phyloP scores from a whole-genome alignment of 2,329 filamentous ascomycete genomes.

The Colletotrichum echinochloae region DNA sequence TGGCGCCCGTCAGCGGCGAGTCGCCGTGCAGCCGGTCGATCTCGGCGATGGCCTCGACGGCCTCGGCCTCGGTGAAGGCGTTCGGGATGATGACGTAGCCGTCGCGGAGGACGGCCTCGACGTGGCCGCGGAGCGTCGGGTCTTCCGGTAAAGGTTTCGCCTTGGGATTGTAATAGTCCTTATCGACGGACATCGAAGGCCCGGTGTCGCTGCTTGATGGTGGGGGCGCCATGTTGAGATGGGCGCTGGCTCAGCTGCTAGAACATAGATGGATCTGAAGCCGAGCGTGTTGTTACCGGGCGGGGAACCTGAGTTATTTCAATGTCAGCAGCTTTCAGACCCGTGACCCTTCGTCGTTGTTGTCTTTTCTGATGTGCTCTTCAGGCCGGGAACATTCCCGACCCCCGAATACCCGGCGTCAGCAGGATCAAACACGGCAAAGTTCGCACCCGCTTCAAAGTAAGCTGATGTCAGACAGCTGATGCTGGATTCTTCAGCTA shows the following conservation, averaged over 20 bases:
- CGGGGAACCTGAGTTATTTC: not conserved
- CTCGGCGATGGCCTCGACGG: slow-evolving; percentile 9
- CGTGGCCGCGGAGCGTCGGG: slow-evolving; percentile 6
- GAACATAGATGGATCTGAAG: accelerated
- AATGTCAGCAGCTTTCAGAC: not conserved
- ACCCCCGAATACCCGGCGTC: too few species aligned
- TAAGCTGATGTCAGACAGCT: slow-evolving; percentile 14
- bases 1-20: slow-evolving; percentile 47
- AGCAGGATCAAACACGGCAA: too few species aligned
- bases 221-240: not conserved
- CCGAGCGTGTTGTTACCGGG: not conserved
- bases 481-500: not conserved
- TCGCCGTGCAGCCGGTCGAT: slow-evolving; percentile 27
- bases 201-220: not conserved
- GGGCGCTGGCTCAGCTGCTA: accelerated
- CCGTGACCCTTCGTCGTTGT: too few species aligned
- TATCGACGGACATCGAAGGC: not conserved
- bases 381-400: not conserved
- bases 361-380: too few species aligned
- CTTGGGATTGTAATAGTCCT: slow-evolving; percentile 15
- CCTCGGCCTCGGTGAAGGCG: slow-evolving; percentile 42
- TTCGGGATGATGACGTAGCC: slow-evolving; percentile 52
- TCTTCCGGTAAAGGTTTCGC: not conserved
- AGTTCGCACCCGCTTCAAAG: not conserved
- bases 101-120: slow-evolving; percentile 43